Conservation (phyloP, 73 alveolate species). For the Uronychia setigera region DNA sequence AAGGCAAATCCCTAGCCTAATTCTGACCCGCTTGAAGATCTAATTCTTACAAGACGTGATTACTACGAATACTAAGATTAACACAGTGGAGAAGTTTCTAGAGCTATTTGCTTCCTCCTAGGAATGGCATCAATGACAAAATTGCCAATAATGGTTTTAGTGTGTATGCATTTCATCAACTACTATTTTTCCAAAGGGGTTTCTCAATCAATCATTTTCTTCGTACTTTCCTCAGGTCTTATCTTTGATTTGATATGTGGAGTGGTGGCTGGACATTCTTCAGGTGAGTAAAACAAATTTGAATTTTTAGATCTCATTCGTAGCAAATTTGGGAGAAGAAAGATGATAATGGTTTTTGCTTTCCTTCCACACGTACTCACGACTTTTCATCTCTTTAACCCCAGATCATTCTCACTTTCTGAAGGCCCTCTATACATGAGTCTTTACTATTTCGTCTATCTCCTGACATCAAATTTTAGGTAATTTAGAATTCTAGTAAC, state of each 20-base stretch:
- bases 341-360: not conserved
- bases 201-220: not conserved
- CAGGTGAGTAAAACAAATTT: conserved; percentile 1
- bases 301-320: not conserved
- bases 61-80: not conserved
- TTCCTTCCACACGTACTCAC: not conserved
- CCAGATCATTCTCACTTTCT: not conserved
- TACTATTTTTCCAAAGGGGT: not conserved
- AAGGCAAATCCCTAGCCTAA: too few species aligned
- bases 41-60: not conserved
- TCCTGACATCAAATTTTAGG: not conserved
- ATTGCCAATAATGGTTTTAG: not conserved
- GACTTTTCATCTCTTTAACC: not conserved
- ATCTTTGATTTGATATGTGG: not conserved
- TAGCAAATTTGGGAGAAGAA: not conserved
- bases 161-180: not conserved
- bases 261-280: not conserved
- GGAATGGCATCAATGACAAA: not conserved
- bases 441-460: not conserved
- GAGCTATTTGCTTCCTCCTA: not conserved
- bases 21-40: not conserved
- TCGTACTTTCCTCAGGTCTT: not conserved
- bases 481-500: not conserved
- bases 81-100: not conserved
- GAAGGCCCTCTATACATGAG: not conserved